Conservation (phyloP, 2,329 filamentous ascomycete genomes). For the Cladorrhinum sp. region DNA sequence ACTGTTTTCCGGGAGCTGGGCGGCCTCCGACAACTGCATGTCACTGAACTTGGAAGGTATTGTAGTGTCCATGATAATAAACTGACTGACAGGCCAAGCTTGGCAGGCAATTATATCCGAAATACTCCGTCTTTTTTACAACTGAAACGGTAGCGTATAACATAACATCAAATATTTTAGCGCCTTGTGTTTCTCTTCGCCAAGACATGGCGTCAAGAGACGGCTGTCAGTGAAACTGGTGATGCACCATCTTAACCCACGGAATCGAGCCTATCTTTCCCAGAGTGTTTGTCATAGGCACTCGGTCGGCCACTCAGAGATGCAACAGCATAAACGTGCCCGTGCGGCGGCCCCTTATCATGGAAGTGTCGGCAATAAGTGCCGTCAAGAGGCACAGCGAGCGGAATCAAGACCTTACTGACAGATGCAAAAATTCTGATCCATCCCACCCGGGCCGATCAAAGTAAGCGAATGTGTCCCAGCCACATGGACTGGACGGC, state of each 20-base stretch:
- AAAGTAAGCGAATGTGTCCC: slow-evolving; percentile 11
- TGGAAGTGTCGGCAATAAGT: slow-evolving; percentile 5
- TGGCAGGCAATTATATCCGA: background rate
- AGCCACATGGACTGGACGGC: slow-evolving; percentile 6
- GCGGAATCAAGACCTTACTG: background rate
- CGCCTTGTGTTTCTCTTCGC: background rate
- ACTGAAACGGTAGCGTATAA: background rate
- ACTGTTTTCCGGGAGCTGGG: background rate
- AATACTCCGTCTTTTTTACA: background rate
- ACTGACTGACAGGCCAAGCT: background rate
- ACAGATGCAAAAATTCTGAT: slow-evolving; percentile 11
- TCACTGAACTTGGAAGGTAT: background rate
- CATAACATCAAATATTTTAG: background rate
- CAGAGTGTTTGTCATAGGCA: too few species aligned
- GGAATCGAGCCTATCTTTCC: too few species aligned
- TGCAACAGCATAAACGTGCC: slow-evolving; percentile 3
- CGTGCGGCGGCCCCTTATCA: background rate
- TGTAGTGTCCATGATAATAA: background rate
- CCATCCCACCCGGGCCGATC: slow-evolving; percentile 17
- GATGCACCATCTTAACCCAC: background rate
- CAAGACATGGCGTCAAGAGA: background rate
- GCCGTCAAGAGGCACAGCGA: slow-evolving; percentile 3
- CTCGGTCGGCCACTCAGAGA: slow-evolving; percentile 6
- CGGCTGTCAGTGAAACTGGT: background rate
- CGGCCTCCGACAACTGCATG: background rate